Conservation (phyloP, 495 filamentous ascomycete genomes). For the Penicillium lividum region DNA sequence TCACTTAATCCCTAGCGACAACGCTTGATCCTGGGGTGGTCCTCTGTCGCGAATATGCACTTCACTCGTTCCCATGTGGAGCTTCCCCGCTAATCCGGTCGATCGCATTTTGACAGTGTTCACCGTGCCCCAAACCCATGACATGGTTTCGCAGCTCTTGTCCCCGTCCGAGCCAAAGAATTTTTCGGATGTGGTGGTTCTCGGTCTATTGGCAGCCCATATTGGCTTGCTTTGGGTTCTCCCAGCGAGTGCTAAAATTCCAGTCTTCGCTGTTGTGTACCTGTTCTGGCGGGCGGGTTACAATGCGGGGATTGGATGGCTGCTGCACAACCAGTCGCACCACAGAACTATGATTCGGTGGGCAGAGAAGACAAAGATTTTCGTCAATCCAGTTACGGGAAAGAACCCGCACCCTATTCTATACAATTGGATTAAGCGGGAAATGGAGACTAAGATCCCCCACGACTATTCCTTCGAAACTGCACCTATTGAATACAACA, state of each 20-base stretch:
- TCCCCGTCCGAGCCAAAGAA: constrained; percentile 97
- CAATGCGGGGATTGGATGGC: constrained; percentile 90
- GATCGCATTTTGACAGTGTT: constrained; percentile 65
- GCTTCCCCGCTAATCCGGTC: constrained; percentile 22
- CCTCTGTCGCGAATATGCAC: background rate
- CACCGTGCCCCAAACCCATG: constrained; percentile 92
- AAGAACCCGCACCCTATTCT: constrained; percentile 78
- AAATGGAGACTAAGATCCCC: constrained; percentile 92
- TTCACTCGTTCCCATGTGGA: constrained; percentile 5
- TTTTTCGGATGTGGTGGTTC: constrained; percentile 75
- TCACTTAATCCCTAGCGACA: background rate
- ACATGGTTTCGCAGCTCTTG: constrained; percentile 97
- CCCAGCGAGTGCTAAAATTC: constrained; percentile 64
- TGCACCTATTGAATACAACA: constrained; percentile 96
- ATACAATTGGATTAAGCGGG: constrained; percentile 78
- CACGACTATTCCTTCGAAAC: constrained; percentile 91
- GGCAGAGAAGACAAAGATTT: constrained; percentile 82
- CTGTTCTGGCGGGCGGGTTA: constrained; percentile 91
- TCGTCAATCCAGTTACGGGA: constrained; percentile 77
- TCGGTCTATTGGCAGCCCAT: constrained; percentile 76
- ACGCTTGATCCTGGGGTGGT: background rate
- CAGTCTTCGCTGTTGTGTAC: constrained; percentile 78
- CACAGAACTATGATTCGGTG: constrained; percentile 82
- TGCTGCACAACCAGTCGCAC: constrained; percentile 86
- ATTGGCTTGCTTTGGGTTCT: constrained; percentile 71